phyloP scores from a whole-genome alignment of 768 basidiomycete genomes.

The Thelephora aurantiotincta region DNA sequence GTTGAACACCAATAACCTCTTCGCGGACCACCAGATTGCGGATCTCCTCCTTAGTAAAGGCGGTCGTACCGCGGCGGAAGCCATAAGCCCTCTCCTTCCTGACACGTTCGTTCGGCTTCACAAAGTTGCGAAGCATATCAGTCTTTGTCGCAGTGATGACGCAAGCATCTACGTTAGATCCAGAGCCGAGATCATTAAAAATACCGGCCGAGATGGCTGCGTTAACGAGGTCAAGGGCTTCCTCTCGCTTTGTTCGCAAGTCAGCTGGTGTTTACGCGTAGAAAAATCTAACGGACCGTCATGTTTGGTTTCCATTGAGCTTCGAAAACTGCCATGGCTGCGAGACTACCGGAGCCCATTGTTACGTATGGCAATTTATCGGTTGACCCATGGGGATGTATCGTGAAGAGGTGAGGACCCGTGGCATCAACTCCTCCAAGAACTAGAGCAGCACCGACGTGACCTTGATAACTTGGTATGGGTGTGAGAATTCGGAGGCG shows the following conservation, averaged over 20 bases:
- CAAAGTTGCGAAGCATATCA: constrained; percentile 89
- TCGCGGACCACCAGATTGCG: constrained; percentile 61
- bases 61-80: constrained; percentile 81
- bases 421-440: constrained; percentile 93
- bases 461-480: constrained; percentile 67
- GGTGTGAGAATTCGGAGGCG: neutral
- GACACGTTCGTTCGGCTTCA: constrained; percentile 79
- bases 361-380: constrained; percentile 98
- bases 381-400: constrained; percentile 93
- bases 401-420: constrained; percentile 90
- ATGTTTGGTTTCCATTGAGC: constrained; percentile 70
- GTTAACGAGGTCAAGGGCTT: constrained; percentile 73
- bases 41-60: constrained; percentile 73
- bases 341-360: constrained; percentile 93
- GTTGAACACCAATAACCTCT: constrained; percentile 27
- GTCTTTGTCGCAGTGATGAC: constrained; percentile 79
- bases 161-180: constrained; percentile 97
- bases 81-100: constrained; percentile 53
- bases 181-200: constrained; percentile 98
- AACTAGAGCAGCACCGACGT: constrained; percentile 90
- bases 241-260: constrained; percentile 40
- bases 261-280: constrained; percentile 1
- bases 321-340: constrained; percentile 98
- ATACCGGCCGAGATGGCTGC: constrained; percentile 90
- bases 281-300: constrained; percentile 34